phyloP scores from a whole-genome alignment of 2,329 filamentous ascomycete genomes.

The Achaetomium macrosporum region DNA sequence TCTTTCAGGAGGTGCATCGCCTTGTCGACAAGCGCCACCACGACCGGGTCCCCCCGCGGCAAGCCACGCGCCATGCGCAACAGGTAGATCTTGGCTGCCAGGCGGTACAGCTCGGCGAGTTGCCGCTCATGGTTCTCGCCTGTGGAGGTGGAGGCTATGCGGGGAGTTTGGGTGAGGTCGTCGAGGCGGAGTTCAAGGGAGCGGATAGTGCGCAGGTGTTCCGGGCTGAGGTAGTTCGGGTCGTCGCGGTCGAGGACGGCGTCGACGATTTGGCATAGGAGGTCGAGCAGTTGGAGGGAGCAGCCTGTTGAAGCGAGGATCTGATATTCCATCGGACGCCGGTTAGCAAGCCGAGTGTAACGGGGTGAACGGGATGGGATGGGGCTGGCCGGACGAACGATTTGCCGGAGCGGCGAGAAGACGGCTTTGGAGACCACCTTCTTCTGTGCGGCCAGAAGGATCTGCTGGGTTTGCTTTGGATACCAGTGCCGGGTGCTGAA shows the following conservation, averaged over 20 bases:
- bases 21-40: not conserved
- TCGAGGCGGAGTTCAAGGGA: not conserved
- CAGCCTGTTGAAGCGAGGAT: not conserved
- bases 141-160: not conserved
- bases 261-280: not conserved
- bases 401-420: not conserved
- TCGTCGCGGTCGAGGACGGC: not conserved
- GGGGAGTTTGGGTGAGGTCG: not conserved
- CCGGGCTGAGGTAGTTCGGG: not conserved
- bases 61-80: not conserved
- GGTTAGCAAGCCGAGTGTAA: too few relatives aligned
- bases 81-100: not conserved
- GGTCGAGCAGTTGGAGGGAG: not conserved
- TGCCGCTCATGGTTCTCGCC: not conserved
- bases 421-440: not conserved
- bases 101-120: not conserved
- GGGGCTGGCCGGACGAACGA: too few relatives aligned
- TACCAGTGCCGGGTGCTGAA: not conserved
- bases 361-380: too few relatives aligned
- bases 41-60: not conserved
- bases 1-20: not conserved
- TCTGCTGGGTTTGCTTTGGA: not conserved
- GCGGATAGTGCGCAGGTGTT: not conserved
- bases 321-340: not conserved
- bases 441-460: not conserved